Conservation (phyloP, 164 flowering plant genomes). For the Echeveria elegans region DNA sequence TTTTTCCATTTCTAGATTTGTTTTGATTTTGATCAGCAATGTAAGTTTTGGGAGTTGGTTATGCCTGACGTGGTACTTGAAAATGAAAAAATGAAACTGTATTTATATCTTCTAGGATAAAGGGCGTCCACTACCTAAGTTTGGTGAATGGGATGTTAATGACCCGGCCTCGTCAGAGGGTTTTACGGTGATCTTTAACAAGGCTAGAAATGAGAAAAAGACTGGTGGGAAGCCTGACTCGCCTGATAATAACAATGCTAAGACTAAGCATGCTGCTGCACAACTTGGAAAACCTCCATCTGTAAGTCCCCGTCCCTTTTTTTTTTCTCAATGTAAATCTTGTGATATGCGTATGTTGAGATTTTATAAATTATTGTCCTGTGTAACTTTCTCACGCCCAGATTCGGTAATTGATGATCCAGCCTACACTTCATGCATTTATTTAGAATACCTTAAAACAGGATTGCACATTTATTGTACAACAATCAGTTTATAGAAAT, state of each 20-base stretch:
- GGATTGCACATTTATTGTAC: not conserved
- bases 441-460: not conserved
- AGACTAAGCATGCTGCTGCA: not conserved
- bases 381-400: not conserved
- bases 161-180: constrained; percentile 10
- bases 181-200: constrained; percentile 9
- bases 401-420: not conserved
- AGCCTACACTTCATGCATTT: not conserved
- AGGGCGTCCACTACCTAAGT: constrained; percentile 11
- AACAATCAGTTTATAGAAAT: not conserved
- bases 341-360: not conserved
- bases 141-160: constrained; percentile 12
- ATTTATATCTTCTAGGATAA: constrained; percentile 2
- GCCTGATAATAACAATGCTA: constrained; percentile 2
- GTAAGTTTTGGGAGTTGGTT: not conserved
- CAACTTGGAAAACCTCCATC: constrained; percentile 7
- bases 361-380: not conserved
- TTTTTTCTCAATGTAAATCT: too few relatives aligned
- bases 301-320: constrained; percentile 5
- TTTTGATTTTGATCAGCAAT: not conserved
- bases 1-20: too few relatives aligned
- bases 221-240: constrained; percentile 8
- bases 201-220: constrained; percentile 10
- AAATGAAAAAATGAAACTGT: not conserved
- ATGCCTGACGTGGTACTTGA: not conserved